Base-by-base conservation (phyloP, 805 yeast species). In the Pachysolen tannophilus region DNA sequence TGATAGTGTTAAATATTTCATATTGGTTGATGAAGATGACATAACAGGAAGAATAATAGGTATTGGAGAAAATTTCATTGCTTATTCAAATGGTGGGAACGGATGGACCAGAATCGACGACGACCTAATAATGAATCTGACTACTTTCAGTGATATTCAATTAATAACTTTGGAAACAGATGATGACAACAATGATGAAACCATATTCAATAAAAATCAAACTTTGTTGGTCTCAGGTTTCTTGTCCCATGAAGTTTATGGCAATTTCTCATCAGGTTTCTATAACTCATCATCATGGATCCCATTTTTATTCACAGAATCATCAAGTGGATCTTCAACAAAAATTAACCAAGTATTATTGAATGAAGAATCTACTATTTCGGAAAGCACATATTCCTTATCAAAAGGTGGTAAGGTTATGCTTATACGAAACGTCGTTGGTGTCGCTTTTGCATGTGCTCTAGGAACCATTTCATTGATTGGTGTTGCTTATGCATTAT, bases 241-340 rank as follows among this genome's bases (percentile, higher is more conserved):
- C 19, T 60, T 83, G 30, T 49, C 56, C 4, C 48, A 82, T 26
- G 44, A 56, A 3, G 52, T 52, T 2, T 75, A 69, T 47, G 92
- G 88, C 1, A 49, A 56, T 18, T 75, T 72, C 3, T 71, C 77
- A 26, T 64, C 75, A 19, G 90, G 88, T 0, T 56, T 72, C 20
- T 84, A 55, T 55, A 75, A 84, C 49, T 87, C 94, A 1, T 43
- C 60, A 1, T 33, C 45, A 6, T 86, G 95, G 94, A 48, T 58
- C 20, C 94, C 95, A 9, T 73, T 67, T 39, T 50, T 75, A 3
- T 69, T 70, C 40, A 57, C 82, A 2, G 54, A 67, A 0, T 37
- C 47, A 6, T 50, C 56, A 5, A 39, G 52, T 2, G 47, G 50
- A 6, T 32, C 56, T 2, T 29, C 47, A 0, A 34, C 61, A 2